These are phyloP conservation scores for Fusarium xylarioides DNA, from an alignment of 2,329 filamentous ascomycete genomes.

Conservation along the genomic window DNA sequence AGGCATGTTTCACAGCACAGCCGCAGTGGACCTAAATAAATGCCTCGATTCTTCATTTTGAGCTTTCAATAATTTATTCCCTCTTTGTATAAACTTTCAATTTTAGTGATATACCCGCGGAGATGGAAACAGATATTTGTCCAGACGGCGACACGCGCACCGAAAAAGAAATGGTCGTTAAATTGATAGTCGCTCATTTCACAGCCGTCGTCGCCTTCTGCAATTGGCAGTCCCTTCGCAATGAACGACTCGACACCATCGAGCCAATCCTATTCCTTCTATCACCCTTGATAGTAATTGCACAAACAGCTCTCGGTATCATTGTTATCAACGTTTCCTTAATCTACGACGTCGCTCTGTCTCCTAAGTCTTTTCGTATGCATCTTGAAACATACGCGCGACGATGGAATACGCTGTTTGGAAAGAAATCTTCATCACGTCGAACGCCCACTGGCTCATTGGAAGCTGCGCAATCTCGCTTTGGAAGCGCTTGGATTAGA, in stretches of 20 bases:
- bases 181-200: conserved; percentile 18
- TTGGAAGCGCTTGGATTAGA: neutral
- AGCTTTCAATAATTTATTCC: no score
- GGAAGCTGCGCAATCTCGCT: fast-evolving
- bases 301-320: neutral
- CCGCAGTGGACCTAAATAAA: neutral
- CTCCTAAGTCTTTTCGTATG: neutral
- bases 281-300: neutral
- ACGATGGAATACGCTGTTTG: conserved; percentile 7
- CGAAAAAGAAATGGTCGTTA: conserved; percentile 7
- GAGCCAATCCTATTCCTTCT: conserved; percentile 17
- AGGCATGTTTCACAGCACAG: neutral
- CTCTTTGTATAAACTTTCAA: fast-evolving
- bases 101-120: fast-evolving
- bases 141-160: neutral
- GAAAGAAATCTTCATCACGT: neutral
- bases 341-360: fast-evolving
- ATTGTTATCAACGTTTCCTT: neutral
- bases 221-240: conserved; percentile 8
- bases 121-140: neutral
- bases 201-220: conserved; percentile 10
- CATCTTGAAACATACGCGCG: neutral
- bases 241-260: conserved; percentile 11
- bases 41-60: neutral
- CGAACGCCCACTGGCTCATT: neutral